Evolutionary conservation across 169 alveolate species (phyloP).

Genomic region (Sarcocystis neurona): DNA sequence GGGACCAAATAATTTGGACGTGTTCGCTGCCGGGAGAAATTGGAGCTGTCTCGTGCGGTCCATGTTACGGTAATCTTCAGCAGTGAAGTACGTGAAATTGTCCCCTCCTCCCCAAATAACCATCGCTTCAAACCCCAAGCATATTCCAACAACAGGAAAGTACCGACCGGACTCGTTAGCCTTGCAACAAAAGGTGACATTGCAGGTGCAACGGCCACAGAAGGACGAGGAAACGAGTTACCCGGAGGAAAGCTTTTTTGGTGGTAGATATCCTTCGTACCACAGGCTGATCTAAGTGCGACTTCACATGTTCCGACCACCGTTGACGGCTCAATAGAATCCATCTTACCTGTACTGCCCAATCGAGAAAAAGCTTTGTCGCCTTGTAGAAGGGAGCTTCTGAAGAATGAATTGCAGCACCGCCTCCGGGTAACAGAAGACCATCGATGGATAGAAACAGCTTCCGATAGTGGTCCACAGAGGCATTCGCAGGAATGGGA

Average conservation of each 20-base stretch:
- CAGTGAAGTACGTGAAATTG: neutral
- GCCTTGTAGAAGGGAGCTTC: conserved; percentile 8
- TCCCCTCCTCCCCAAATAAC: conserved; percentile 36
- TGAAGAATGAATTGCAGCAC: conserved; percentile 1
- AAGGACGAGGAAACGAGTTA: neutral
- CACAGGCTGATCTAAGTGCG: neutral
- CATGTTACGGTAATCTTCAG: neutral
- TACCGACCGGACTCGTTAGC: conserved; percentile 32
- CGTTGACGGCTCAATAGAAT: neutral
- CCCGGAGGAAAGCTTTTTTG: neutral
- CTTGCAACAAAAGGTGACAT: neutral
- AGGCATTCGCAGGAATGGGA: conserved; percentile 4
- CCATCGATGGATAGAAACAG: conserved; percentile 5
- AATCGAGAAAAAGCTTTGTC: conserved; percentile 9
- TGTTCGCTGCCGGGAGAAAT: neutral
- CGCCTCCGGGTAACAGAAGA: conserved; percentile 33
- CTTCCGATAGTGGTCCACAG: neutral
- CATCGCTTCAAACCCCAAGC: conserved; percentile 52
- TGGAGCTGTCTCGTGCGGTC: conserved; percentile 14
- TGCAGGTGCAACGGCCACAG: neutral
- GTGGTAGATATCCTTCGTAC: neutral
- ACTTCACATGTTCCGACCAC: neutral
- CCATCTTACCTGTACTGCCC: conserved; percentile 31
- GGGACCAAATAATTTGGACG: neutral
- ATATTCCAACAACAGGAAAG: conserved; percentile 26